A percentile compares a stretch with the other conserved stretches of the same genome.
phyloP scores from a whole-genome alignment of 1,139 yeast species.

The Saccharomyces pastorianus region DNA sequence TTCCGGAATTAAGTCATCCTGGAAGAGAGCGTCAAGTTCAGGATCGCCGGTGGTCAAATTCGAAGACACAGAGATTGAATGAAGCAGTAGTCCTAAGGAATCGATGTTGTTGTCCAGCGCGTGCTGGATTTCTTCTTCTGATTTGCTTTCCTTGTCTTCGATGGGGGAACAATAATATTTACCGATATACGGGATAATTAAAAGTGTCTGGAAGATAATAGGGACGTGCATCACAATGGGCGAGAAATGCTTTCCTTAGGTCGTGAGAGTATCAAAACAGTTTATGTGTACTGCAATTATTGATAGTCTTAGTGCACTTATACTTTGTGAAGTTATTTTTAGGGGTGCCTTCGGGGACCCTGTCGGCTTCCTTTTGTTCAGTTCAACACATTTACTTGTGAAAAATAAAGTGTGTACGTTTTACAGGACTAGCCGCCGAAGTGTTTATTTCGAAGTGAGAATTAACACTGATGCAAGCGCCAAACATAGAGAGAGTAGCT shows the following conservation, averaged over 20 bases:
- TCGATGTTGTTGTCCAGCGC: background rate
- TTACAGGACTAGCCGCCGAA: too few species aligned
- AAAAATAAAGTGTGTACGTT: too few species aligned
- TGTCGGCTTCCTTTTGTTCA: too few species aligned
- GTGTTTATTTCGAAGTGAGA: too few species aligned
- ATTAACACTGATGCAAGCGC: too few species aligned
- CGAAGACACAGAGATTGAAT: background rate
- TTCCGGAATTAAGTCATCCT: background rate
- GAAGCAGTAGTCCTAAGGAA: background rate
- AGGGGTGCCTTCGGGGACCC: too few species aligned
- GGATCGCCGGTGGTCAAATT: background rate
- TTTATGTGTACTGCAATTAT: too few species aligned
- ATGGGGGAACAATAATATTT: background rate
- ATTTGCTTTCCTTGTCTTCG: background rate
- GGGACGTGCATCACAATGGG: background rate
- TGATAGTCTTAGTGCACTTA: too few species aligned
- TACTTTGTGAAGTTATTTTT: too few species aligned
- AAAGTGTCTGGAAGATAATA: background rate
- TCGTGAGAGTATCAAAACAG: background rate
- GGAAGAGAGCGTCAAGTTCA: background rate
- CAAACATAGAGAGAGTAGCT: too few species aligned
- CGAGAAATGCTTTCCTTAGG: background rate
- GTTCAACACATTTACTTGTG: too few species aligned
- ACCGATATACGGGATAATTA: background rate
- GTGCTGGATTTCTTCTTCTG: background rate